These are phyloP conservation scores for Ophiostoma triangulosporum DNA, from an alignment of 2,329 filamentous ascomycete genomes.

Conservation along the genomic window DNA sequence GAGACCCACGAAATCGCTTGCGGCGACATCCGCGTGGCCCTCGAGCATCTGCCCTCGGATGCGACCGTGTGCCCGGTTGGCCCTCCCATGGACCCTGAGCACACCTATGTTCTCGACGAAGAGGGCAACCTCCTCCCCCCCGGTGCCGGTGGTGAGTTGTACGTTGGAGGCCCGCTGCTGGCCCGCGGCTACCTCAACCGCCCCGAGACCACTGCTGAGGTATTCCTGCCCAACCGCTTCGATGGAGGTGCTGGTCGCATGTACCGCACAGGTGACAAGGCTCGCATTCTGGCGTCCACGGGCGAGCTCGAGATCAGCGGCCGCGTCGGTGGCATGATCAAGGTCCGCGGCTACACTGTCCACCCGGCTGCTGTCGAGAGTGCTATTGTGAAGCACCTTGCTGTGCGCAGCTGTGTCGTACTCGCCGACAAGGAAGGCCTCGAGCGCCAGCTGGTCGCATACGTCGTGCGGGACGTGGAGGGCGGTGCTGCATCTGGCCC, in stretches of 20 bases:
- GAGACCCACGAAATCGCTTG: slow-evolving; percentile 72
- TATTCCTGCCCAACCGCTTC: slow-evolving; percentile 56
- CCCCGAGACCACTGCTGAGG: slow-evolving; percentile 62
- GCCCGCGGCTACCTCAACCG: slow-evolving; percentile 68
- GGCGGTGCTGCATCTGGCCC: slow-evolving; percentile 15
- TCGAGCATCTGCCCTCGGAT: slow-evolving; percentile 42
- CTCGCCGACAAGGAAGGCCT: slow-evolving; percentile 63
- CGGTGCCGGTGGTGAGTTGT: slow-evolving; percentile 58
- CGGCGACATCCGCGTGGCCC: slow-evolving; percentile 57
- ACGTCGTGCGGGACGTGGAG: slow-evolving; percentile 56
- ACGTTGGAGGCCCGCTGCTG: slow-evolving; percentile 58
- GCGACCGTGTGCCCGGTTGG: slow-evolving; percentile 61
- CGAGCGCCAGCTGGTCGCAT: slow-evolving; percentile 62
- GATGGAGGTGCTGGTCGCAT: slow-evolving; percentile 42
- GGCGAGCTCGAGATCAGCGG: slow-evolving; percentile 64
- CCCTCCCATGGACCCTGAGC: slow-evolving; percentile 50
- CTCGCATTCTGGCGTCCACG: slow-evolving; percentile 50
- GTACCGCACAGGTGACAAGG: slow-evolving; percentile 63
- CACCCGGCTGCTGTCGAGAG: slow-evolving; percentile 66
- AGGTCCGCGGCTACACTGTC: slow-evolving; percentile 65
- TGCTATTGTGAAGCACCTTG: slow-evolving; percentile 54
- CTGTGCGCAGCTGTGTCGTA: slow-evolving; percentile 59
- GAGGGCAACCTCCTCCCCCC: slow-evolving; percentile 47
- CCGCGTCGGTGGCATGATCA: slow-evolving; percentile 67
- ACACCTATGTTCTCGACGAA: slow-evolving; percentile 62